phyloP scores from a whole-genome alignment of 768 basidiomycete species.

The Termitomyces sp. region DNA sequence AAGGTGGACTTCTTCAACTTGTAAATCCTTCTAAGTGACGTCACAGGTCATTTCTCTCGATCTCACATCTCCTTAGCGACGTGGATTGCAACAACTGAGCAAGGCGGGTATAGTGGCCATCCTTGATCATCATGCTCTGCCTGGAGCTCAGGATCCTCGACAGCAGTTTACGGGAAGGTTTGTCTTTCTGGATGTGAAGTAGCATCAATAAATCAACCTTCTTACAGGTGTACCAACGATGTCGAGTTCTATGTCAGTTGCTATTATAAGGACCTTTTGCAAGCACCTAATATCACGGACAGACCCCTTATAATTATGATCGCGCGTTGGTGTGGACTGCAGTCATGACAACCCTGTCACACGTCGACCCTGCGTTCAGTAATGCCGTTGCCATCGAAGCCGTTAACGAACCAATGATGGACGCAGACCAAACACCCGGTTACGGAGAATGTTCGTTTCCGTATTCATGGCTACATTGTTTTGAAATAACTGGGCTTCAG shows the following conservation, averaged over 20 bases:
- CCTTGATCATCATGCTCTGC: slow-evolving; percentile 63
- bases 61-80: slow-evolving; percentile 34
- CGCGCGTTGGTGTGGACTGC: slow-evolving; percentile 79
- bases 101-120: slow-evolving; percentile 62
- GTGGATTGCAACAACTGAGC: slow-evolving; percentile 56
- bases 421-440: slow-evolving; percentile 61
- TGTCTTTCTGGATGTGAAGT: slow-evolving; percentile 10
- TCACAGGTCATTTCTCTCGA: background rate
- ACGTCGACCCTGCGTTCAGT: slow-evolving; percentile 61
- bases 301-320: slow-evolving; percentile 71
- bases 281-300: background rate
- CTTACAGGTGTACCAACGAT: slow-evolving; percentile 54
- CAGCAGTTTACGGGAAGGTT: slow-evolving; percentile 72
- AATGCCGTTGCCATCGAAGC: slow-evolving; percentile 71
- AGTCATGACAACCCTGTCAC: slow-evolving; percentile 70
- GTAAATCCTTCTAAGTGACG: slow-evolving; percentile 31
- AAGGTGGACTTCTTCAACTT: slow-evolving; percentile 62
- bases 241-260: slow-evolving; percentile 66
- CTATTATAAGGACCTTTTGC: background rate
- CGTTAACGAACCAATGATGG: slow-evolving; percentile 74
- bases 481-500: slow-evolving; percentile 26
- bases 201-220: background rate
- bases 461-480: background rate
- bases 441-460: slow-evolving; percentile 58
- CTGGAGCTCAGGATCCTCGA: slow-evolving; percentile 56